Base-by-base conservation (phyloP, 2,329 filamentous ascomycete species). In the Ophiostoma populinum region DNA sequence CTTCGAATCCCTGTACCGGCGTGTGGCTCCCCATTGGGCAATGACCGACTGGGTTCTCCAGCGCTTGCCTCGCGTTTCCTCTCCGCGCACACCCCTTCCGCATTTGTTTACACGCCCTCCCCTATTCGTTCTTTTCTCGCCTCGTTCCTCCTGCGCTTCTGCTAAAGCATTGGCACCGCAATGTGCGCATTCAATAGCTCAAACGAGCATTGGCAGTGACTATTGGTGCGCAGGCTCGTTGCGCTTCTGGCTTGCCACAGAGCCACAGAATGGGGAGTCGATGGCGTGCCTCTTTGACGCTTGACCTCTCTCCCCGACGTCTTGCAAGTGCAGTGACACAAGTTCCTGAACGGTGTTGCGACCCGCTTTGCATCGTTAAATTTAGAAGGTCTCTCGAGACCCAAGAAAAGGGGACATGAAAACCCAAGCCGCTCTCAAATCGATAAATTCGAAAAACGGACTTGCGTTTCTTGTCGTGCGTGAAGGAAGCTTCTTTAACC, bases 1-100 rank as follows among this genome's bases (percentile, higher is more conserved):
- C 28, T 25, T 18, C 27, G n/a, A 16, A 19, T 19, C 49, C 51
- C 53, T 58, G 50, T 50, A 48, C 54, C 47, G 51, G 49, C 55
- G 53, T 49, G 53, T 65, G 62, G 62, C 46, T 51, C 57, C 56
- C 51, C 47, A 63, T 69, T 66, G 58, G 65, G 61, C 56, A 62
- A 54, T 49, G 48, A 53, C 53, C 56, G 53, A 51, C 46, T 41
- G 21, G 40, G 18, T 41, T 44, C 40, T 43, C 55, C 53, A 52
- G 51, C 51, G 53, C 40, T 13, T 28, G 15, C 25, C 29, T 19
- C 11, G 22, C 28, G 31, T 20, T 31, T 16, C 29, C 26, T 15
- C 13, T 17, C 13, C 19, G 7, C 36, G 19, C 18, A 15, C n/a
- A 31, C 12, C 28, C 28, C 4, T 20, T 16, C 15, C 19, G 10